Evolutionary conservation across 164 flowering plant species (phyloP), one percentile per base, ranked within the genome.

Genomic region (Saururus chinensis): DNA sequence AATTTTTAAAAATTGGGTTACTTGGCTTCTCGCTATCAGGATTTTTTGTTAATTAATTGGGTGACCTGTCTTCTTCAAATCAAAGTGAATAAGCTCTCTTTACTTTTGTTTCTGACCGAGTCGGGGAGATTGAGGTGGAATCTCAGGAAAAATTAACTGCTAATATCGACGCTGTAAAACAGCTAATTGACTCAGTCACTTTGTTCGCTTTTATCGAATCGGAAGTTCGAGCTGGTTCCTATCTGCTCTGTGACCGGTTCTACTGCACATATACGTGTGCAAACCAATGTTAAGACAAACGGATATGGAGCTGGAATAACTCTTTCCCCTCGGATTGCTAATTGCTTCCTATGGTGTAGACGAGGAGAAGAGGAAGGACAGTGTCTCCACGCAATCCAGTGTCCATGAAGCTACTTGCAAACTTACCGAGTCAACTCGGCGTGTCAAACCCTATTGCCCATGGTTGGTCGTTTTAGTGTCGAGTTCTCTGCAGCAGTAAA

Each of bases 1-100:
- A 70, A 57, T 62, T 71, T 59, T 58, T 55, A 71, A 71, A 12
- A 37, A 51, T 60, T 7, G 37, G 52, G 48, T 71, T 62, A 60
- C 60, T 57, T 49, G 35, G 60, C 19, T 53, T 51, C 53, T 25
- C 23, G 16, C 59, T 4, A 57, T 60, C 10, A 52, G 24, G 4
- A 51, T 22, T 19, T 14, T 9, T 56, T n/a, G n/a, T n/a, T n/a
- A n/a, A 40, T 42, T 25, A 30, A 30, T 30, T 30, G 37, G 37
- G 2, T 30, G 2, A 30, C 37, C 37, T 30, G 37, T 2, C 37
- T 45, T 45, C 49, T 45, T 4, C 49, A 12, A 45, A 45, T 45
- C 17, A 45, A 45, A 12, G 49, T 45, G 7, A 45, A 45, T 7
- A 4, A 45, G 4, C 2, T 45, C 17, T 2, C 2, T 8, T 45